Percentiles rank a stretch among this genome's conserved stretches.
These are phyloP conservation scores for Pyrus hybrid DNA, from an alignment of 331 rosid species.

Conservation along the genomic window DNA sequence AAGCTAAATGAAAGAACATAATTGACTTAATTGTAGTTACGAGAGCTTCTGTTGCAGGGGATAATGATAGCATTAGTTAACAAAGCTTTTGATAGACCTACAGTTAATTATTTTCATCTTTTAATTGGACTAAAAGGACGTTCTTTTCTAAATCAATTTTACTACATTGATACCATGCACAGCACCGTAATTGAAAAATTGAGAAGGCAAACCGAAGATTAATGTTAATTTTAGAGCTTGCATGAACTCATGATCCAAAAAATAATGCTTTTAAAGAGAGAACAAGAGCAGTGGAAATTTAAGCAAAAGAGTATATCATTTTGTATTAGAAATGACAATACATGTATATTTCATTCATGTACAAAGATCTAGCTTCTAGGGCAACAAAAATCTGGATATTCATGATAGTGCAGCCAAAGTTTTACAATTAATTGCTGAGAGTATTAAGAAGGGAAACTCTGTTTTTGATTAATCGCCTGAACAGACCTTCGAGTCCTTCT, in stretches of 20 bases:
- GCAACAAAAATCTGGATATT: conserved; percentile 4
- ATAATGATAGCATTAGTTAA: neutral
- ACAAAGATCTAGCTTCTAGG: conserved; percentile 1
- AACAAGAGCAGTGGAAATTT: neutral
- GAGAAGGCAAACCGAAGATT: no score
- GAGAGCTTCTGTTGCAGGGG: no score
- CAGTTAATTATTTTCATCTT: no score
- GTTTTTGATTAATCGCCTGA: conserved; percentile 47
- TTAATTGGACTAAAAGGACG: no score
- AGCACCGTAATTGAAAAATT: no score
- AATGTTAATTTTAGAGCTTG: no score
- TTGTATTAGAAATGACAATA: neutral
- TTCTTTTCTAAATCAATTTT: no score
- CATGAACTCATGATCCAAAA: no score
- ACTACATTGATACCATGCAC: no score
- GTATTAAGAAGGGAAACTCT: conserved; percentile 74
- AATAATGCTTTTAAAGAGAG: neutral
- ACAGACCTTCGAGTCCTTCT: conserved; percentile 34
- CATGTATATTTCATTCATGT: neutral
- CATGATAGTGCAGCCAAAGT: neutral
- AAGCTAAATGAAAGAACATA: no score
- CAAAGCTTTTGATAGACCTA: no score
- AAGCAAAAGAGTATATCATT: neutral
- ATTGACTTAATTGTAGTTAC: no score
- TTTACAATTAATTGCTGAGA: conserved; percentile 24